phyloP scores from a whole-genome alignment of 192 early-diverging fungal species.

The Helicostylum pulchrum region DNA sequence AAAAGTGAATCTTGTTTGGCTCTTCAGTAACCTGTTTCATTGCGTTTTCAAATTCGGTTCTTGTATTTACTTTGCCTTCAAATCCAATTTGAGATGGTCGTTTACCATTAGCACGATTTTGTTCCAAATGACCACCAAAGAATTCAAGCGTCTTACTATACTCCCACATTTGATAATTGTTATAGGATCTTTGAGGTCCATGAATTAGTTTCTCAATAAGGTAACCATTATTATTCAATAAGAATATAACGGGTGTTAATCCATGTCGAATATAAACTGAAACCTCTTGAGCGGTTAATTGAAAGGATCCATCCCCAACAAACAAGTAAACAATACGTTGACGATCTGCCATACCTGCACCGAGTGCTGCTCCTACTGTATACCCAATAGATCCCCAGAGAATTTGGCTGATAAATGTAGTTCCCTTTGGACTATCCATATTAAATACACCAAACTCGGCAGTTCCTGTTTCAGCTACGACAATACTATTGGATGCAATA shows the following conservation, averaged over 20 bases:
- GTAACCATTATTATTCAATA: conserved; percentile 56
- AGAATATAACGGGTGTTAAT: conserved; percentile 43
- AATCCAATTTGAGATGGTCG: conserved; percentile 28
- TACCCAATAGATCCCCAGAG: conserved; percentile 33
- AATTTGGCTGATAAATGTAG: conserved; percentile 41
- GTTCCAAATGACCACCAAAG: conserved; percentile 31
- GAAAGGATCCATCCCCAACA: conserved; percentile 52
- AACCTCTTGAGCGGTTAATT: conserved; percentile 46
- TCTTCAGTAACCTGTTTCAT: conserved; percentile 30
- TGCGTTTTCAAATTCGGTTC: conserved; percentile 38
- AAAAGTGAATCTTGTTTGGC: conserved; percentile 38
- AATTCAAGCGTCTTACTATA: conserved; percentile 43
- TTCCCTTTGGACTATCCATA: conserved; percentile 30
- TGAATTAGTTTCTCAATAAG: conserved; percentile 49
- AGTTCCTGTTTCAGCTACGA: conserved; percentile 47
- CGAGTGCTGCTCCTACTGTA: conserved; percentile 38
- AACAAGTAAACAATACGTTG: conserved; percentile 41
- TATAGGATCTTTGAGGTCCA: conserved; percentile 39
- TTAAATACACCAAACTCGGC: conserved; percentile 39
- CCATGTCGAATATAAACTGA: conserved; percentile 47
- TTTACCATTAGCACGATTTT: conserved; percentile 15
- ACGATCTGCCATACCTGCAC: conserved; percentile 39
- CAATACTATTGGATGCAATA: conserved; percentile 28
- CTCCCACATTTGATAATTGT: conserved; percentile 46
- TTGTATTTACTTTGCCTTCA: conserved; percentile 20